Evolutionary conservation across 2,329 filamentous ascomycete genomes (phyloP).

Genomic region (Aspergillus chevalieri): DNA sequence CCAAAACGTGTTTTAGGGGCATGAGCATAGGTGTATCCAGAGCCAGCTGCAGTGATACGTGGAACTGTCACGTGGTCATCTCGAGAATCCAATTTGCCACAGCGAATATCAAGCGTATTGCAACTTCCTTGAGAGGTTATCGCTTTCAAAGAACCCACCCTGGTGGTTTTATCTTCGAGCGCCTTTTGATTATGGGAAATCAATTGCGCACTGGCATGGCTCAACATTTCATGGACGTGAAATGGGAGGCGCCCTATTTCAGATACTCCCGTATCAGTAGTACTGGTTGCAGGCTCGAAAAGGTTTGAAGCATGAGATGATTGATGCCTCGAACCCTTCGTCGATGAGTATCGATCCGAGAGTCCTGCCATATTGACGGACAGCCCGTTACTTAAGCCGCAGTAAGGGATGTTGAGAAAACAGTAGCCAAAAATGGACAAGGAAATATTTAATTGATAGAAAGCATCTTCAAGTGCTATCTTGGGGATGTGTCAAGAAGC

Average conservation of each 20-base stretch:
- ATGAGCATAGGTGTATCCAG: slow-evolving; percentile 3
- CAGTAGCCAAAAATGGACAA: no score
- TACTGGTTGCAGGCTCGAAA: not conserved
- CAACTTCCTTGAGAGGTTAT: no score
- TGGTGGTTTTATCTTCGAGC: not conserved
- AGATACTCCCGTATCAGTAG: not conserved
- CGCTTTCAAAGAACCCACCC: no score
- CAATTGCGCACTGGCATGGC: slow-evolving; percentile 8
- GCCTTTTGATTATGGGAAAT: slow-evolving; percentile 3
- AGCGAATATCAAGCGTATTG: not conserved
- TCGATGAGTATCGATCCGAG: no score
- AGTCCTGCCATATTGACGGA: no score
- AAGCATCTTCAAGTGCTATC: no score
- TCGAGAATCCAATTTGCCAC: not conserved
- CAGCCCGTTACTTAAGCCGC: no score
- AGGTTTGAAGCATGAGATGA: not conserved
- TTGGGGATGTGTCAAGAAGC: no score
- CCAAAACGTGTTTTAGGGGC: slow-evolving; percentile 5
- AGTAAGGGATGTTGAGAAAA: no score
- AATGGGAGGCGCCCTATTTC: slow-evolving; percentile 2
- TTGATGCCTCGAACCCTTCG: not conserved
- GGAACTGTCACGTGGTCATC: not conserved
- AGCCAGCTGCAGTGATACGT: not conserved
- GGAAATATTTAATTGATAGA: no score
- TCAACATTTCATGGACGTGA: slow-evolving; percentile 9